Percentiles rank a stretch among this genome's conserved stretches.
These are phyloP conservation scores for Jatropha podagrica DNA, from an alignment of 441 rosid species.

Conservation along the genomic window DNA sequence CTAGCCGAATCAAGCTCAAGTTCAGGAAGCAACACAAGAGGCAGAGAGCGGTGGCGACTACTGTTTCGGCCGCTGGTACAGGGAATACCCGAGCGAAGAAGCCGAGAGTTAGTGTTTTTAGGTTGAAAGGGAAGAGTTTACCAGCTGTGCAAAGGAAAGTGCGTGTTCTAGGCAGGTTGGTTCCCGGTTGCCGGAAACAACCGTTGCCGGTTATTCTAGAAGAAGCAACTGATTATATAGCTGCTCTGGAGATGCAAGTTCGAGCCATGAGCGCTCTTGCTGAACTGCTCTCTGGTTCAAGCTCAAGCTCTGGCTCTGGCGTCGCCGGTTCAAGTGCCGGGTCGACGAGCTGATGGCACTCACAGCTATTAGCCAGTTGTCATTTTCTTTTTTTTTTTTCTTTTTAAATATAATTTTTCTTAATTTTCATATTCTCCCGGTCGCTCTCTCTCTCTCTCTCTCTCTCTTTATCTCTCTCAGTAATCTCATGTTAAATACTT, in stretches of 20 bases:
- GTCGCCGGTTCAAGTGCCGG: conserved; percentile 30
- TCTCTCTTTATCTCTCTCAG: conserved; percentile 16
- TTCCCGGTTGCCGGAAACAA: conserved; percentile 96
- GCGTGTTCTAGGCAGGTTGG: conserved; percentile 68
- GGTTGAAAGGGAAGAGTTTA: conserved; percentile 56
- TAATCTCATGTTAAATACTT: conserved; percentile 39
- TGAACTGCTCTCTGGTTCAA: conserved; percentile 45
- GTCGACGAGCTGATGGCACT: conserved; percentile 33
- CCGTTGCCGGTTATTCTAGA: conserved; percentile 83
- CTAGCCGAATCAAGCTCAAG: conserved; percentile 69
- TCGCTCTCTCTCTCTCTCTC: conserved; percentile 13
- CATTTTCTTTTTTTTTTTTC: conserved; percentile 17
- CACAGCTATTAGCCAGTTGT: conserved; percentile 40
- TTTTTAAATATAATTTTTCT: not conserved
- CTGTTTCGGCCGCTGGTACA: conserved; percentile 18
- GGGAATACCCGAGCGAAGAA: conserved; percentile 52
- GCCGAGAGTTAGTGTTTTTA: conserved; percentile 56
- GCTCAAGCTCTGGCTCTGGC: conserved; percentile 17
- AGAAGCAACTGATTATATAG: conserved; percentile 89
- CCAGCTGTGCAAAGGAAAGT: conserved; percentile 82
- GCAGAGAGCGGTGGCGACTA: conserved; percentile 32
- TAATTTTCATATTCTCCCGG: not conserved
- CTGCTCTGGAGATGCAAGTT: conserved; percentile 98
- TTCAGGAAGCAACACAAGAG: conserved; percentile 67
- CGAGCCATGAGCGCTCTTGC: conserved; percentile 77